Base-by-base conservation (phyloP, 495 filamentous ascomycete species). In the Penicillium ucsense region DNA sequence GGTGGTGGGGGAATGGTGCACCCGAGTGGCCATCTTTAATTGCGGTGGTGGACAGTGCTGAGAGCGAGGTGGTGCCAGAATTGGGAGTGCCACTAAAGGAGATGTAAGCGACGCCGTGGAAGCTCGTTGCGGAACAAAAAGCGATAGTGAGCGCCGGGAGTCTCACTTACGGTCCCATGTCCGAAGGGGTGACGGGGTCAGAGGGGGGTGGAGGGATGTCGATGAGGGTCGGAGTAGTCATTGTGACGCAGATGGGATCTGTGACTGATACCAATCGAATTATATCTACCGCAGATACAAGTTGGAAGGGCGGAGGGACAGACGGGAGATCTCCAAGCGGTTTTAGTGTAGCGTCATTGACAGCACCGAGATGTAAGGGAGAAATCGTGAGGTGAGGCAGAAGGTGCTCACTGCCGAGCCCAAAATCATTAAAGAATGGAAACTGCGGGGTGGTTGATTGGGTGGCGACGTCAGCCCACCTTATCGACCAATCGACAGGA, bases 21-120 rank as follows among this genome's bases (percentile, higher is more conserved):
- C 89, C 89, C 49, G 85, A 84, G 53, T 94, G 88, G 49, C 89
- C 89, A 55, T 95, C 89, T 67, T 94, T 95, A 72, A 92, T 92
- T 41, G 89, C 89, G 5, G 88, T 90, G 30, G 89, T 95, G 12
- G 86, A 91, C 32, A 95, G 76, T 8, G 85, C 83, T 12, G 86
- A 92, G 49, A 95, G 79, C 28, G 87, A 87, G 8, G 88, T 91
- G 5, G 85, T 90, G 29, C 84, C 82, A 45, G 85, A 90, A 51
- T 88, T 94, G 3, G 89, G 89, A n/a, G 89, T 95, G 52, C 89
- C 89, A 48, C 89, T 94, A 55, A 4, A 33, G 8, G 4, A 12
- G 3, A 29, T 1, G 41, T 43, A 12, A 43, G 41, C n/a, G 31
- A 8, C 7, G 40, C 3, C n/a, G 11, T 35, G 10, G 31, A 33